Percentiles rank a stretch among this genome's conserved stretches.
These are phyloP conservation scores for Gossypium gossypioides DNA, from an alignment of 441 rosid genomes.

Conservation along the genomic window DNA sequence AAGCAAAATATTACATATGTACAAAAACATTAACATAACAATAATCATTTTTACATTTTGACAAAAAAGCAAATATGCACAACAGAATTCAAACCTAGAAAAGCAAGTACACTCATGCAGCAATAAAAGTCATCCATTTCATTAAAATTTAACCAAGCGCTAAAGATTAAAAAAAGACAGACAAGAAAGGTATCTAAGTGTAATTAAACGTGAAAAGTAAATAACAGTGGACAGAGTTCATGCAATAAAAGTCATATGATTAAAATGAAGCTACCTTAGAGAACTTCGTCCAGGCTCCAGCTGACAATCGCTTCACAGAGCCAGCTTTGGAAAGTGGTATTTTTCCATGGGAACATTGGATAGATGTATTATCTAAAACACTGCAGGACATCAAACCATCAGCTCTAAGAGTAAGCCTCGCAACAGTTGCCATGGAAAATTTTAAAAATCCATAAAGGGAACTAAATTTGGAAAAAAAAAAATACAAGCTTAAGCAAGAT, in stretches of 20 bases:
- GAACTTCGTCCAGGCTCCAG: conserved; percentile 63
- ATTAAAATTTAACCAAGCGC: not conserved
- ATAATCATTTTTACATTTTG: not conserved
- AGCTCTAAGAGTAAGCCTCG: not conserved
- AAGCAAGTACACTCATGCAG: not conserved
- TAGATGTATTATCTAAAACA: conserved; percentile 57
- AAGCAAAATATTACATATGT: conserved; percentile 1
- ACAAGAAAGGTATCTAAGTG: not conserved
- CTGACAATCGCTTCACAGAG: conserved; percentile 68
- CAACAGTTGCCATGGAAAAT: not conserved
- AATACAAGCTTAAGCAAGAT: not conserved
- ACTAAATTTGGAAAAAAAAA: not conserved
- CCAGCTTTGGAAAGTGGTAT: conserved; percentile 60
- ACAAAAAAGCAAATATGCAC: not conserved
- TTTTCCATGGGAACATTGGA: conserved; percentile 80
- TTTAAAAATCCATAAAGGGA: not conserved
- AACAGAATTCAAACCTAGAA: not conserved
- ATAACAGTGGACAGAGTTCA: not conserved
- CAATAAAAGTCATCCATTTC: not conserved
- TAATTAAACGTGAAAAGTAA: not conserved
- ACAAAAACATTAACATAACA: conserved; percentile 15
- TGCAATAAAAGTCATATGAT: not conserved
- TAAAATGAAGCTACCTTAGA: conserved; percentile 49
- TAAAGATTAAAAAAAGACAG: conserved; percentile 9
- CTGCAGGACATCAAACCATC: conserved; percentile 29